Base-by-base conservation (phyloP, 495 filamentous ascomycete species). In the Aspergillus affinis region DNA sequence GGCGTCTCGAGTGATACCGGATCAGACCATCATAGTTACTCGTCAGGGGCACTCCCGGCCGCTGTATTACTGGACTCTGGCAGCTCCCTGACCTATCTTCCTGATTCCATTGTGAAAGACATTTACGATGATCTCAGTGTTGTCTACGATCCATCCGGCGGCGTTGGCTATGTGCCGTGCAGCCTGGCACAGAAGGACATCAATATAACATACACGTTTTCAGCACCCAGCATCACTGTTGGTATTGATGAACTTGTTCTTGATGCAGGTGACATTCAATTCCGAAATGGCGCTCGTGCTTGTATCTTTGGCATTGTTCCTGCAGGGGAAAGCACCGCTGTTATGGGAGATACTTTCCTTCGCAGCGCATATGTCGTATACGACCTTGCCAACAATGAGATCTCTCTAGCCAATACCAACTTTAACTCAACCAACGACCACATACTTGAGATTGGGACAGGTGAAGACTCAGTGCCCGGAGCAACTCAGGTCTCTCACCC, bases 301-400 rank as follows among this genome's bases (percentile, higher is more conserved):
- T 93, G 90, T 64, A 75, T 88, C 23, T 92, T 93, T 63, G 91
- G 92, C 50, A 88, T 97, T 69, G 80, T 82, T 8, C 88, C 90
- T 13, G 84, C 90, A 6, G 87, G 84, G 0, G 65, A 74, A n/a
- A 84, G 82, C 48, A 86, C 84, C 4, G 77, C 82, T 44, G 88
- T 96, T 5, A 75, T 98, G 32, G 93, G 93, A 13, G 93, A 98
- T 69, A 97, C 93, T 0, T 98, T 97, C 77, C 80, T 98, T 17
- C 84, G 94, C 57, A 90, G 87, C 36, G 92, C 93, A 0, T 98
- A 97, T 66, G 86, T 97, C 27, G 93, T 98, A 0, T 97, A 92
- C 67, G 93, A 97, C 65, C 76, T 97, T 17, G 82, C 80, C 15
- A 96, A 93, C 69, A 91, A 97, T 72, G 82, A 92, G 74, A 93